Evolutionary conservation across 805 yeast species (phyloP), one percentile per base, ranked within the genome.

Genomic region (Metschnikowia lochheadii): DNA sequence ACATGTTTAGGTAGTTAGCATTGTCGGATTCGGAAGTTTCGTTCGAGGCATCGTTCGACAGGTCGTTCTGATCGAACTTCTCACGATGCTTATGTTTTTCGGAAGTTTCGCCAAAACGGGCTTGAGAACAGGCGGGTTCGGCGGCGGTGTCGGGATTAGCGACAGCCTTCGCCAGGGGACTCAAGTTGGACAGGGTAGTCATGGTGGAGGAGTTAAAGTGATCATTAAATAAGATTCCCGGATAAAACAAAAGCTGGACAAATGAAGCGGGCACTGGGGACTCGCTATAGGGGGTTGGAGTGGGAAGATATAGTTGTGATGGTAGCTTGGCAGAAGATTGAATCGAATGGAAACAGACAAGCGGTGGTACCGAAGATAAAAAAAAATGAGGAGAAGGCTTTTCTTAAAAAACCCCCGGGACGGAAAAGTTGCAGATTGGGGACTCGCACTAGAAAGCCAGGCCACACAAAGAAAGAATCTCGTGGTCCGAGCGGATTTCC

Each of bases 21-120:
- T 50, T 52, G 14, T 56, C 61, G 32, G 55, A 47, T 37, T 57
- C 59, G n/a, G 59, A 56, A 1, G 59, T 54, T n/a, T 57, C 61
- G 46, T 57, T 56, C 18, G 58, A 55, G 1, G 58, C 61, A 36
- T 56, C 61, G 48, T 56, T 56, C 20, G 56, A 52, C 59, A 52
- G 55, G 38, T 56, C 59, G 37, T 53, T 55, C 39, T 52, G 52
- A 20, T 53, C 52, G 29, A 49, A 48, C 33, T 51, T 52, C 20
- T 50, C 48, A 6, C 44, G 49, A 34, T 43, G 54, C 34, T 40
- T 49, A 40, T 46, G 56, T 3, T 39, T 40, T 13, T 42, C 21
- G 7, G 38, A 21, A 6, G 18, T 21, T 2, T 11, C 38, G 15
- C 38, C 38, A 5, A 13, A 33, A n/a, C 18, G 18, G n/a, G 29